Base-by-base conservation (phyloP, 768 basidiomycete species). In the Ramaria sp. region DNA sequence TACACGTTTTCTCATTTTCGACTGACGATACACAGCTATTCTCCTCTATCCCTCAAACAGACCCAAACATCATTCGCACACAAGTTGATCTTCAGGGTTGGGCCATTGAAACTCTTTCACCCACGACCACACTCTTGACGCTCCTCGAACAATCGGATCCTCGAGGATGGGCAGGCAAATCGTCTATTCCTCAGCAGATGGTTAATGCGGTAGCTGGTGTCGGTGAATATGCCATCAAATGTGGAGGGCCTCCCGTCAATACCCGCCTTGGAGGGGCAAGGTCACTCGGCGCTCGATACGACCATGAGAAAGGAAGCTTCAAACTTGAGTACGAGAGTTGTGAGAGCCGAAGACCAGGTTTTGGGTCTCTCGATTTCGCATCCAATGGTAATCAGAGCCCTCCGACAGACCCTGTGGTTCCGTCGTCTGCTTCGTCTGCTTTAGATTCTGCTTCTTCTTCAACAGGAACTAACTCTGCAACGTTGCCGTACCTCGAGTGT, bases 51-150 rank as follows among this genome's bases (percentile, higher is more conserved):
- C 89, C 77, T 44, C 72, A 72, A 10, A 72, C 69, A 1, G 89
- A 88, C 48, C 82, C 86, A 0, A 85, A 78, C 60, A 77, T 86
- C 48, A 95, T 96, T 58, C 85, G 94, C 6, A 90, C 89, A 0
- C 94, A 98, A 66, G 84, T 95, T n/a, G 93, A 96, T 65, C 73
- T 99, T n/a, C 93, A 92, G 70, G 96, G 95, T 45, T 98, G 94
- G 89, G 89, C 95, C 0, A 92, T 99, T 61, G 95, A 98, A 67
- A 79, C 88, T 0, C 73, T 99, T 8, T 97, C 94, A 0, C 96
- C 95, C 0, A 97, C 82, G 2, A 98, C 96, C 1, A 96, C 94
- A 0, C 79, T 88, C 10, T 81, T 99, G 57, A 96, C 93, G 0
- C 72, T 99, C 1, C 77, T 99, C 4, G 95, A 98, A 63, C 96